phyloP scores from a whole-genome alignment of 2,329 filamentous ascomycete genomes.

The Tympanopsis confertula region DNA sequence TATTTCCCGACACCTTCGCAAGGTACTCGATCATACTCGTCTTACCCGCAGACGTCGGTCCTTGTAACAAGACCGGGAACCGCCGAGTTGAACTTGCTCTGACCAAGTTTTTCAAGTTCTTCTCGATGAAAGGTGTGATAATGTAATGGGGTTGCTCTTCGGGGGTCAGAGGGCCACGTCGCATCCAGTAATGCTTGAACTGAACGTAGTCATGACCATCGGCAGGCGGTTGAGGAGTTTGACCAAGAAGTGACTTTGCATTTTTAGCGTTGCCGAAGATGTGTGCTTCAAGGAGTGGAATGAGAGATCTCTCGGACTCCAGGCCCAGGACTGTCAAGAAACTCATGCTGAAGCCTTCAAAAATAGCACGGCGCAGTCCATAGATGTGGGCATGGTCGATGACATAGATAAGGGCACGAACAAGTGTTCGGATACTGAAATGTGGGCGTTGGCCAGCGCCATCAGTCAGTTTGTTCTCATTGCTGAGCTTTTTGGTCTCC shows the following conservation, averaged over 20 bases:
- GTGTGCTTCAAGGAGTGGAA: constrained; percentile 70
- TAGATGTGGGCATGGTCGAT: constrained; percentile 75
- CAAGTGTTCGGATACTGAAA: constrained; percentile 90
- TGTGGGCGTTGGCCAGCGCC: constrained; percentile 92
- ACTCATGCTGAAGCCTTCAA: constrained; percentile 95
- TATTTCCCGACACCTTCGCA: constrained; percentile 91
- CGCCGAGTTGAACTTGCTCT: constrained; percentile 82
- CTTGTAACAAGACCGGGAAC: constrained; percentile 91
- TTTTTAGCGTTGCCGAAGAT: constrained; percentile 62
- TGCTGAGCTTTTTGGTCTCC: constrained; percentile 70
- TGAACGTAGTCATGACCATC: constrained; percentile 71
- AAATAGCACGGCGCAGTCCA: constrained; percentile 73
- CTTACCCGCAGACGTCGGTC: constrained; percentile 92
- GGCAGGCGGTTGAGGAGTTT: constrained; percentile 64
- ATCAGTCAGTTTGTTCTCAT: constrained; percentile 78
- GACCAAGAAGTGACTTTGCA: constrained; percentile 58
- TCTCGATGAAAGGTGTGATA: constrained; percentile 86
- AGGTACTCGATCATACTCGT: constrained; percentile 99
- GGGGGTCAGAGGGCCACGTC: constrained; percentile 55
- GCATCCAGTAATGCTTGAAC: constrained; percentile 83
- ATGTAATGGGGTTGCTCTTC: constrained; percentile 83
- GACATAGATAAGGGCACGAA: constrained; percentile 79
- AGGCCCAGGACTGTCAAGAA: constrained; percentile 82
- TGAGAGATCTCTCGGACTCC: constrained; percentile 67
- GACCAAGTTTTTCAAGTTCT: constrained; percentile 88